Conservation (phyloP, 768 basidiomycete species). For the Fomitopsis serialis region DNA sequence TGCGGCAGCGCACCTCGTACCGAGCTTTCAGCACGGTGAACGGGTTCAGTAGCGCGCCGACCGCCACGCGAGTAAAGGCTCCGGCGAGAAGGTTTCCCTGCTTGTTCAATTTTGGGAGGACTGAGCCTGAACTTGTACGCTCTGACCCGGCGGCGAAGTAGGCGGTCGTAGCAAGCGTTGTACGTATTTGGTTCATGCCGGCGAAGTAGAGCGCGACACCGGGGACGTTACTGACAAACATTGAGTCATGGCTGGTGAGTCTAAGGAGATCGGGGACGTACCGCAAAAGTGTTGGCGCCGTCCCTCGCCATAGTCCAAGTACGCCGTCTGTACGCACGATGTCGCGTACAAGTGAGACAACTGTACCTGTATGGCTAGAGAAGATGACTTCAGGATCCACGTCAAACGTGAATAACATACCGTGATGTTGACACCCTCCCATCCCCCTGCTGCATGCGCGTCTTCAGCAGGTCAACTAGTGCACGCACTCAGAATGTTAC, state of each 20-base stretch:
- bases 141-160: conserved; percentile 47
- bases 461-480: conserved; percentile 85
- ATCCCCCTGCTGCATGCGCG: conserved; percentile 84
- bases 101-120: conserved; percentile 64
- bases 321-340: conserved; percentile 63
- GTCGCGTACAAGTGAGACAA: conserved; percentile 46
- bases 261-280: conserved; percentile 19
- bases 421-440: conserved; percentile 15
- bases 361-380: conserved; percentile 16
- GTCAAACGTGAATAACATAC: neutral
- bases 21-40: conserved; percentile 89
- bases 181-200: conserved; percentile 75
- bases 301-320: conserved; percentile 84
- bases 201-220: conserved; percentile 94
- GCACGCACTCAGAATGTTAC: neutral
- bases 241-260: neutral
- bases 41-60: conserved; percentile 85
- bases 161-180: conserved; percentile 63
- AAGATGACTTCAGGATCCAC: neutral
- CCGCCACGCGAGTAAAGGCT: conserved; percentile 70
- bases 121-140: conserved; percentile 34
- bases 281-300: conserved; percentile 74
- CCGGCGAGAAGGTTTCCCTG: conserved; percentile 86
- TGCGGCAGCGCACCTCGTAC: conserved; percentile 60
- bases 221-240: conserved; percentile 74